phyloP scores from a whole-genome alignment of 1,284 basidiomycete genomes.

The Phaffia rhodozyma region DNA sequence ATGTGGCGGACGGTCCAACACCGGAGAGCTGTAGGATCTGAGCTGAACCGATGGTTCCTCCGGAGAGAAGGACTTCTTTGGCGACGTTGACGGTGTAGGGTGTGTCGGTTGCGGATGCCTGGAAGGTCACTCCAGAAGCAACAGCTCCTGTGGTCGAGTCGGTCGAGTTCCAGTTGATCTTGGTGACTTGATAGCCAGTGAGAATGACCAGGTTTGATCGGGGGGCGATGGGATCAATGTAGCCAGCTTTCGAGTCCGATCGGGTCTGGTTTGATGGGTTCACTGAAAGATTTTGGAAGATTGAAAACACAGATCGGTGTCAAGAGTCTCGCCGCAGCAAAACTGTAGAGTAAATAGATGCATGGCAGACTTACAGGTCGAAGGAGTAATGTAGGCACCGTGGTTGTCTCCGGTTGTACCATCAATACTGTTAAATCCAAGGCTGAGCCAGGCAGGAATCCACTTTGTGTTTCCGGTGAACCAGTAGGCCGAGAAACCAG shows the following conservation, averaged over 20 bases:
- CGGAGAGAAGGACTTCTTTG: conserved; percentile 41
- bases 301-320: too few relatives aligned
- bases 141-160: conserved; percentile 37
- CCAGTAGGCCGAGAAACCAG: conserved; percentile 36
- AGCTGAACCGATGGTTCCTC: conserved; percentile 52
- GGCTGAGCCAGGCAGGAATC: conserved; percentile 23
- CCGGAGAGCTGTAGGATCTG: conserved; percentile 59
- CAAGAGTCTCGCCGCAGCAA: too few relatives aligned
- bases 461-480: conserved; percentile 44
- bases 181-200: conserved; percentile 49
- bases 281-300: conserved; percentile 30
- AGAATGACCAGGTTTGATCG: conserved; percentile 53
- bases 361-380: conserved; percentile 27
- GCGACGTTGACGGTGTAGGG: conserved; percentile 42
- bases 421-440: conserved; percentile 7
- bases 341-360: too few relatives aligned
- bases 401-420: conserved; percentile 11
- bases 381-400: conserved; percentile 43
- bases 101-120: conserved; percentile 30
- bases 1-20: conserved; percentile 50
- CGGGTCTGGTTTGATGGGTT: conserved; percentile 53
- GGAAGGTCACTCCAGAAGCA: conserved; percentile 50
- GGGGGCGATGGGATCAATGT: conserved; percentile 48
- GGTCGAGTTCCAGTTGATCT: conserved; percentile 48
- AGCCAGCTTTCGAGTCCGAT: conserved; percentile 54